phyloP scores from a whole-genome alignment of 768 basidiomycete species.

The Lactifluus piperatus region DNA sequence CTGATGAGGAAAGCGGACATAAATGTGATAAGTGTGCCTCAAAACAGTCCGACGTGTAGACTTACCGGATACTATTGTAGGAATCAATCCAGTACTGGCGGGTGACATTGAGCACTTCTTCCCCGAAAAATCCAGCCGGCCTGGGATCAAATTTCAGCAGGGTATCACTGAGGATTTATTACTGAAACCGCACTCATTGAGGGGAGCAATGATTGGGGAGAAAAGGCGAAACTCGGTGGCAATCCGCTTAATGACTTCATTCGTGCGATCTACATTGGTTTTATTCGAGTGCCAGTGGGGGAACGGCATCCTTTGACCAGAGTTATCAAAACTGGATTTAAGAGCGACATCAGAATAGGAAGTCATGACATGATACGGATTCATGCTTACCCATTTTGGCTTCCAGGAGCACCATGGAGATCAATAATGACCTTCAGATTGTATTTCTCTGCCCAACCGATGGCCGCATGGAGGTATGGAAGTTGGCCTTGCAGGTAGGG shows the following conservation, averaged over 20 bases:
- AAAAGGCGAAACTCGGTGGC: slow-evolving; percentile 51
- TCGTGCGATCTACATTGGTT: slow-evolving; percentile 58
- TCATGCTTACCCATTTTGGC: slow-evolving; percentile 61
- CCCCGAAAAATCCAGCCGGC: slow-evolving; percentile 62
- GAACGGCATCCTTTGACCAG: slow-evolving; percentile 51
- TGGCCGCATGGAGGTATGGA: slow-evolving; percentile 56
- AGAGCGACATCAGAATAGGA: not conserved
- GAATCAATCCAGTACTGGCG: slow-evolving; percentile 66
- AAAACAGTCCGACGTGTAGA: not conserved
- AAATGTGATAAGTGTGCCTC: slow-evolving; percentile 25
- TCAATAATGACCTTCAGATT: slow-evolving; percentile 79
- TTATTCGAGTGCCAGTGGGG: slow-evolving; percentile 66
- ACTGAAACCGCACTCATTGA: slow-evolving; percentile 56
- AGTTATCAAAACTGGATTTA: slow-evolving; percentile 68
- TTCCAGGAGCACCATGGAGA: slow-evolving; percentile 63
- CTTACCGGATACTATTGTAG: slow-evolving; percentile 62
- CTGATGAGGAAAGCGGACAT: slow-evolving; percentile 37
- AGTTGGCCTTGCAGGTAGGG: slow-evolving; percentile 75
- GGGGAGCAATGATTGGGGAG: slow-evolving; percentile 60
- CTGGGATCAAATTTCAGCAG: slow-evolving; percentile 29
- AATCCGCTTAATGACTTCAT: slow-evolving; percentile 54
- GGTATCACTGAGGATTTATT: not conserved
- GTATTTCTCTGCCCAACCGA: slow-evolving; percentile 58
- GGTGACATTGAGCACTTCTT: slow-evolving; percentile 40
- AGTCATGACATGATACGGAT: not conserved